Conservation (phyloP, 1,139 yeast species). For the Pichia sp. region DNA sequence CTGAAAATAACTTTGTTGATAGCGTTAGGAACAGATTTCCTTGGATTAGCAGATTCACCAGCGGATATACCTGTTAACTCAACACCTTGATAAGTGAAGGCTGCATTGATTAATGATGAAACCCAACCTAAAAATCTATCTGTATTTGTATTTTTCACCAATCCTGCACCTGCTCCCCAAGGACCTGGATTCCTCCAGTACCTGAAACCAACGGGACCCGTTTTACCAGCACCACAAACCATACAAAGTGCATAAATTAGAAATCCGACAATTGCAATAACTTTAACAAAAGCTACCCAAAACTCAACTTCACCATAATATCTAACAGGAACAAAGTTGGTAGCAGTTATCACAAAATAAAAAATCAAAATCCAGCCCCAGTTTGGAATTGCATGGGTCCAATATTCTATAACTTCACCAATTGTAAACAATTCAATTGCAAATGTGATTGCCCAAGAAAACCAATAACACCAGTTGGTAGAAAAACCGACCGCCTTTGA, state of each 20-base stretch:
- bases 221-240: conserved; percentile 39
- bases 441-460: conserved; percentile 78
- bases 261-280: conserved; percentile 47
- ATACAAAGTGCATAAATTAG: conserved; percentile 40
- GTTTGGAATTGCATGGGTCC: conserved; percentile 68
- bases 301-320: conserved; percentile 64
- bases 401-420: conserved; percentile 65
- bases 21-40: conserved; percentile 76
- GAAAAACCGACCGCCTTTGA: conserved; percentile 73
- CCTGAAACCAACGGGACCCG: conserved; percentile 65
- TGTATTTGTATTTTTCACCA: conserved; percentile 39
- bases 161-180: conserved; percentile 50
- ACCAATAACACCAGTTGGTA: conserved; percentile 81
- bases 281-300: conserved; percentile 58
- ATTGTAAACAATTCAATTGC: conserved; percentile 77
- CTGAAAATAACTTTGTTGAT: conserved; percentile 76
- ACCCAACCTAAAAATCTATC: conserved; percentile 60
- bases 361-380: conserved; percentile 75
- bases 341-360: conserved; percentile 43
- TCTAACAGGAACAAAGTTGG: conserved; percentile 56
- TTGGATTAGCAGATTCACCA: conserved; percentile 81
- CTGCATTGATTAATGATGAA: conserved; percentile 49
- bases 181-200: conserved; percentile 95
- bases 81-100: conserved; percentile 72
- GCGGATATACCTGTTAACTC: conserved; percentile 86